These are phyloP conservation scores for Linderina pennispora DNA, from an alignment of 192 early-diverging fungal species.

Conservation along the genomic window DNA sequence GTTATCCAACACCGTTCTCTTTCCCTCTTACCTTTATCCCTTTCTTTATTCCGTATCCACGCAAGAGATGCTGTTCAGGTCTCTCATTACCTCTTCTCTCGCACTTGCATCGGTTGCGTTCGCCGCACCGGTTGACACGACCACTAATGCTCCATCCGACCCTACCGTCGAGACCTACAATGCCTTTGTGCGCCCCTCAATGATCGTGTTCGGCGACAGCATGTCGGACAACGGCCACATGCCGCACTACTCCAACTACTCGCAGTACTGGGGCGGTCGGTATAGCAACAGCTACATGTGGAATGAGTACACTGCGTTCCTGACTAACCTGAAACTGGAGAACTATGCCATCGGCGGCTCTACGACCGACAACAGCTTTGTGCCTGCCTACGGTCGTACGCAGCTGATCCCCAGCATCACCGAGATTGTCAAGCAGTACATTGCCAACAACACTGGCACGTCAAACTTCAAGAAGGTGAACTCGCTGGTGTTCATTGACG, in stretches of 20 bases:
- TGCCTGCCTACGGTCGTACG: neutral
- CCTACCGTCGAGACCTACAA: neutral
- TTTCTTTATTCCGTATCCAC: too few species aligned
- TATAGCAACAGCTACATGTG: neutral
- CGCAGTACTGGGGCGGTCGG: neutral
- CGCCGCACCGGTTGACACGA: neutral
- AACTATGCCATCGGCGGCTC: constrained; percentile 1
- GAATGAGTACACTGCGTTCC: neutral
- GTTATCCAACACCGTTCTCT: too few species aligned
- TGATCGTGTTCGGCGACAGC: constrained; percentile 2
- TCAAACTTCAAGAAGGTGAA: neutral
- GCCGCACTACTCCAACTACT: neutral
- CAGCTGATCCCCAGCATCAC: constrained; percentile 1
- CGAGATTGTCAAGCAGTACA: neutral
- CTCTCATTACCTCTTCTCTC: neutral
- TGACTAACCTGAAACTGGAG: neutral
- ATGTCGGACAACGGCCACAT: neutral
- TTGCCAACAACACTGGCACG: neutral
- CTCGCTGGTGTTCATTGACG: neutral
- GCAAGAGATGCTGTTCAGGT: neutral
- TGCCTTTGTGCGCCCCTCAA: neutral
- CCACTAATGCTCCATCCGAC: neutral
- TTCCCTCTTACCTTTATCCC: too few species aligned
- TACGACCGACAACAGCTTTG: neutral
- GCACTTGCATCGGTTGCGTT: neutral